These are phyloP conservation scores for Clavaria fumosa DNA, from an alignment of 768 basidiomycete species.

Conservation along the genomic window DNA sequence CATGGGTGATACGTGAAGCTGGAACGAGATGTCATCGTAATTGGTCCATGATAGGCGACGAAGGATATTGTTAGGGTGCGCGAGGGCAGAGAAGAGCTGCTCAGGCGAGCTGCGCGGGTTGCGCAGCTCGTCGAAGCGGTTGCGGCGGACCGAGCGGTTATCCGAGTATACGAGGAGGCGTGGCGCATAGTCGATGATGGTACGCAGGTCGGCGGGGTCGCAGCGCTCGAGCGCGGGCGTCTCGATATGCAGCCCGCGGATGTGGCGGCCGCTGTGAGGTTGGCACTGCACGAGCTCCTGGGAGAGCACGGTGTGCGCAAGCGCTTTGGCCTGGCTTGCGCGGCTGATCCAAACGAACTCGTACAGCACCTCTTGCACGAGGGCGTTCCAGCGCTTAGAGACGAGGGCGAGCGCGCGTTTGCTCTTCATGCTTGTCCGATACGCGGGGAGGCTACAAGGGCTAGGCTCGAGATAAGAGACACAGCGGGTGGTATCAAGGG, in stretches of 20 bases:
- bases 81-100: conserved; percentile 43
- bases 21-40: conserved; percentile 47
- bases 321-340: conserved; percentile 32
- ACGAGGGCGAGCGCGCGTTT: conserved; percentile 41
- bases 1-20: conserved; percentile 38
- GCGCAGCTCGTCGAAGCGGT: conserved; percentile 27
- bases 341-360: conserved; percentile 58
- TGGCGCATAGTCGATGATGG: conserved; percentile 51
- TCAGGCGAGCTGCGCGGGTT: conserved; percentile 36
- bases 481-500: conserved; percentile 31
- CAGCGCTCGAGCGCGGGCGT: conserved; percentile 51
- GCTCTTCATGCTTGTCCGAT: conserved; percentile 30
- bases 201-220: conserved; percentile 47
- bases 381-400: conserved; percentile 36
- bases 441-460: conserved; percentile 25
- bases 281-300: conserved; percentile 13
- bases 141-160: conserved; percentile 46
- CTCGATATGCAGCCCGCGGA: conserved; percentile 56
- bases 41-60: conserved; percentile 56
- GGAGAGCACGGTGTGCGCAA: conserved; percentile 18
- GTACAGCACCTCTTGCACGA: conserved; percentile 41
- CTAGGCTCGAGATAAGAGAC: conserved; percentile 43
- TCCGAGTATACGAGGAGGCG: conserved; percentile 47
- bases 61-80: conserved; percentile 34
- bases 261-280: conserved; percentile 29